Evolutionary conservation across 139 green algal genomes (phyloP).

Genomic region (Ulvella scutata): DNA sequence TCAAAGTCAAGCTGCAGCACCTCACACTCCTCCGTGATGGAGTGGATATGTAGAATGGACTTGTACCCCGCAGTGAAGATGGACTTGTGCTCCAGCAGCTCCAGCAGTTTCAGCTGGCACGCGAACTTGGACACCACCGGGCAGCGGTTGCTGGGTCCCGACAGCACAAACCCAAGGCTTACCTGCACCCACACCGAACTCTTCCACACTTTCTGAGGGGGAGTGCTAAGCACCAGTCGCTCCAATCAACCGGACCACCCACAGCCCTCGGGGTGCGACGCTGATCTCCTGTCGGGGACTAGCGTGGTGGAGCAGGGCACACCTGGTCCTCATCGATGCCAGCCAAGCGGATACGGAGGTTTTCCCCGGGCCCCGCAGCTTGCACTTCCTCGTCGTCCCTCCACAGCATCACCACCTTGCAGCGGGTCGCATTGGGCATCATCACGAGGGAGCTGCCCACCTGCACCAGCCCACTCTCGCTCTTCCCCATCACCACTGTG

Average conservation of each 20-base stretch:
- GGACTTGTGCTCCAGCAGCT: constrained; percentile 85
- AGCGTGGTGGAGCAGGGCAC: neutral
- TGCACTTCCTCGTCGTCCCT: constrained; percentile 80
- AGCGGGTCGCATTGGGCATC: constrained; percentile 16
- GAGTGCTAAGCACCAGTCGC: neutral
- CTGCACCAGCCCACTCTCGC: constrained; percentile 72
- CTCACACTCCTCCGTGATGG: constrained; percentile 88
- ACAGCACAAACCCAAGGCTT: constrained; percentile 82
- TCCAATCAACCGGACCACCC: neutral
- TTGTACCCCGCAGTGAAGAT: constrained; percentile 92
- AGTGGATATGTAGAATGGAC: constrained; percentile 74
- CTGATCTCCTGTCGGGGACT: constrained; percentile 13
- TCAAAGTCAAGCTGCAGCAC: constrained; percentile 49
- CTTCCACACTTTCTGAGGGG: neutral
- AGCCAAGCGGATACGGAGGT: constrained; percentile 56
- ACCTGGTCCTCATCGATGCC: constrained; percentile 58
- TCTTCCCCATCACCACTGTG: constrained; percentile 96
- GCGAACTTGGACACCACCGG: constrained; percentile 47
- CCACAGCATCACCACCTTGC: constrained; percentile 81
- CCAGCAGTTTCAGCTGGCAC: constrained; percentile 29
- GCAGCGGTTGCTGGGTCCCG: constrained; percentile 32
- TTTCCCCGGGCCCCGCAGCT: constrained; percentile 57
- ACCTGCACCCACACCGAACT: neutral
- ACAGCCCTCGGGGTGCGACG: neutral
- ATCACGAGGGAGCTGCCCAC: neutral